Evolutionary conservation across 495 filamentous ascomycete species (phyloP).

Genomic region (Aspergillus funiculosus): DNA sequence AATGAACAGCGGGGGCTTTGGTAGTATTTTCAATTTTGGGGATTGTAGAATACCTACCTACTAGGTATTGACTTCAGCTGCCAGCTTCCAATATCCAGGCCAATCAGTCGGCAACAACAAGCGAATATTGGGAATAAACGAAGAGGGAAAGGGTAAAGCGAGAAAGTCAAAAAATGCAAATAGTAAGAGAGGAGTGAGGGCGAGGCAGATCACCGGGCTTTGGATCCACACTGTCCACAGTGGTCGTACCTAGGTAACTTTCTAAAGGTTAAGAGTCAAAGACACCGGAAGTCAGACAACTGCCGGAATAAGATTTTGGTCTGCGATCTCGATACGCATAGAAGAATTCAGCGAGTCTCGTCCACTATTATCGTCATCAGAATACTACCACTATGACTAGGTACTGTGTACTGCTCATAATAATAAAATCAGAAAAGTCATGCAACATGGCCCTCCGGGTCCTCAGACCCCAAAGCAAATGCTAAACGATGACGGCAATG

Average conservation of each 20-base stretch:
- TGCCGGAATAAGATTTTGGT: too few relatives aligned
- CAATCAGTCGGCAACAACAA: slow-evolving; percentile 4
- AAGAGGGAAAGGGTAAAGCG: slow-evolving; percentile 6
- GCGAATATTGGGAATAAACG: neutral
- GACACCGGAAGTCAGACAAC: too few relatives aligned
- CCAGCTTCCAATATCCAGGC: slow-evolving; percentile 6
- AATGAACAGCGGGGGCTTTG: too few relatives aligned
- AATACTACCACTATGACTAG: neutral
- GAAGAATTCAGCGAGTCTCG: too few relatives aligned
- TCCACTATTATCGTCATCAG: too few relatives aligned
- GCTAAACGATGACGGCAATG: slow-evolving; percentile 16
- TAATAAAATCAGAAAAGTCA: too few relatives aligned
- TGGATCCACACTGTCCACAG: slow-evolving; percentile 10
- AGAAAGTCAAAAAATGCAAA: neutral
- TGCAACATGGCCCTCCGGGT: too few relatives aligned
- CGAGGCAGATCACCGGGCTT: slow-evolving; percentile 15
- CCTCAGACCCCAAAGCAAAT: too few relatives aligned
- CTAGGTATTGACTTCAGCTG: neutral
- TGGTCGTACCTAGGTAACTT: slow-evolving; percentile 1
- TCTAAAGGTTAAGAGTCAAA: neutral
- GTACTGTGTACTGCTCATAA: neutral
- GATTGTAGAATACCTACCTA: neutral
- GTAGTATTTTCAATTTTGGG: too few relatives aligned
- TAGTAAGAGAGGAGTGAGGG: neutral
- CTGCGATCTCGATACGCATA: too few relatives aligned